Conservation (phyloP, 345 rosid genomes). For the Physaria fendleri region DNA sequence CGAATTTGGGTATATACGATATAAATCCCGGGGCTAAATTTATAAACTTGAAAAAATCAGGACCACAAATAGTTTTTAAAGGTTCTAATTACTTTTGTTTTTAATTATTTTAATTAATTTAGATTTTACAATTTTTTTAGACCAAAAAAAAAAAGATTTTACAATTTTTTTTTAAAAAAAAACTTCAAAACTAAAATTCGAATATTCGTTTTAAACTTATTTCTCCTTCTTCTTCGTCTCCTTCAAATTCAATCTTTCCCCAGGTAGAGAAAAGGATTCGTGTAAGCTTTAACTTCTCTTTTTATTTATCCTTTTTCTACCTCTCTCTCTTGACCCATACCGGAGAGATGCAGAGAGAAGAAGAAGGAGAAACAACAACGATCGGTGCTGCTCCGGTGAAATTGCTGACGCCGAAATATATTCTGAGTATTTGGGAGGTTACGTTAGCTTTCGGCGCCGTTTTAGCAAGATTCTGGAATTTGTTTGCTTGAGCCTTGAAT, state of each 20-base stretch:
- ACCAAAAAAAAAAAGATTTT: too few species aligned
- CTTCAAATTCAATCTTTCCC: constrained; percentile 12
- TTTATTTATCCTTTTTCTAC: background rate
- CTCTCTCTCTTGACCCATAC: background rate
- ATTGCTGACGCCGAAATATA: constrained; percentile 22
- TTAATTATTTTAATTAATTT: background rate
- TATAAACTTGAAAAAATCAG: background rate
- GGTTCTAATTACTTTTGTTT: constrained; percentile 1
- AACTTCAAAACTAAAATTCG: constrained; percentile 28
- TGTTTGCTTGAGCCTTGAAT: background rate
- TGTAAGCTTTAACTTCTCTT: constrained; percentile 8
- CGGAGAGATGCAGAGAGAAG: constrained; percentile 23
- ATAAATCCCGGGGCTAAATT: constrained; percentile 6
- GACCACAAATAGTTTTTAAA: background rate
- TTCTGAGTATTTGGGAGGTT: constrained; percentile 65
- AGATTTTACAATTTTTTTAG: background rate
- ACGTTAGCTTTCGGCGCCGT: constrained; percentile 53
- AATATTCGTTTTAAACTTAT: constrained; percentile 19
- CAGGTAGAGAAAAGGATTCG: constrained; percentile 6
- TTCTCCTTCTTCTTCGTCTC: background rate
- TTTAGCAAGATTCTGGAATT: constrained; percentile 19
- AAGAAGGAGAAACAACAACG: constrained; percentile 19
- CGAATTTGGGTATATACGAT: background rate
- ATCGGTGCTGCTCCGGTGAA: background rate
- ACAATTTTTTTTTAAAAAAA: too few species aligned